Evolutionary conservation across 306 rosid species (phyloP), one percentile per base, ranked within the genome.

Genomic region (Crataegus laevigata): DNA sequence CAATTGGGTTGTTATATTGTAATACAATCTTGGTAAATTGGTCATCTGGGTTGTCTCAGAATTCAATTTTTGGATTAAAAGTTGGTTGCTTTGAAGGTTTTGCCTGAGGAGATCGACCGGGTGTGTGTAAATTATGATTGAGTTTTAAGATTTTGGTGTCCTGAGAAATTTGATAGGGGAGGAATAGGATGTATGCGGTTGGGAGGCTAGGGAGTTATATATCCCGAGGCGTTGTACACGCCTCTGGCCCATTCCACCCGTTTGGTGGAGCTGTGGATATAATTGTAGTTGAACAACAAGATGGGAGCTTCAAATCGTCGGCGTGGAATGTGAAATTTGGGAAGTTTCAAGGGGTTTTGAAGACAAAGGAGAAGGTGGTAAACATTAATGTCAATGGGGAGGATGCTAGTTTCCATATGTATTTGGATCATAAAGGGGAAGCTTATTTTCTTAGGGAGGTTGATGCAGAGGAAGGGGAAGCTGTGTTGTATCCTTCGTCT

Each of bases 241-340:
- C 90, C 22, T 88, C 97, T 11, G 97, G 86, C 5, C 91, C 99
- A 4, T 91, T 96, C 69, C 99, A 89, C 75, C 96, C 99, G 0
- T 89, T 94, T 78, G 99, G 99, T 13, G 99, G 99, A 69, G 97
- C 98, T 70, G 97, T 96, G 18, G 99, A 96, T 74, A 90, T 96
- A 29, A 91, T 96, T 67, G 96, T 90, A 51, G 98, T 92, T 30
- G 81, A 92, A 72, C 99, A 92, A 76, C 84, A 26, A 71, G 98
- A 96, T 65, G 99, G 97, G 34, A 84, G 86, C 76, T 89, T 84
- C 83, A 96, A 90, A 79, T 96, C 99, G 1, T 96, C 98, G 1
- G 96, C 96, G 5, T 96, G 99, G 99, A 89, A 89, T 71, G 91
- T 96, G 11, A 84, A 91, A 78, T 92, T 96, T 62, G 99, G 98